phyloP scores from a whole-genome alignment of 805 yeast species.

The Grigorovia humatica region DNA sequence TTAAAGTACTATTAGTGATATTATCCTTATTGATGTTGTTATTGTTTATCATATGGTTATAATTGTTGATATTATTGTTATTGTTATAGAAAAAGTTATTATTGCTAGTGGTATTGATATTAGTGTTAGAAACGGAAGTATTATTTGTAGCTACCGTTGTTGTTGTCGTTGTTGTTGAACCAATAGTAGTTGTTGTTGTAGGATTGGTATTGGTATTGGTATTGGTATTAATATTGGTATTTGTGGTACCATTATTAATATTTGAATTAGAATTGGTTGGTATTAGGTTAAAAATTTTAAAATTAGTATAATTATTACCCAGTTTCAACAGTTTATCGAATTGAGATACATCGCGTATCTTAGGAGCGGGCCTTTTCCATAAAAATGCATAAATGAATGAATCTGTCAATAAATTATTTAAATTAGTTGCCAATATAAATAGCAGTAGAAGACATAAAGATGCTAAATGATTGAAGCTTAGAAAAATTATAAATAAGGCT shows the following conservation, averaged over 20 bases:
- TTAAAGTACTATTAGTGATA: no score
- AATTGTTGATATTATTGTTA: background rate
- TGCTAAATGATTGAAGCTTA: slow-evolving; percentile 24
- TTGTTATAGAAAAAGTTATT: no score
- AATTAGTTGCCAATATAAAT: slow-evolving; percentile 21
- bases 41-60: background rate
- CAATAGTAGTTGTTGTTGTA: background rate
- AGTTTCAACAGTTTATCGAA: background rate
- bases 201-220: background rate
- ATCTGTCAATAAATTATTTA: slow-evolving; percentile 20
- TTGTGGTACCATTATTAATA: background rate
- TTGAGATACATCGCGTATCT: slow-evolving; percentile 12
- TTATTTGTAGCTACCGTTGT: background rate
- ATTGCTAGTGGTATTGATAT: background rate
- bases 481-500: slow-evolving; percentile 24
- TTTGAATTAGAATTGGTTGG: background rate
- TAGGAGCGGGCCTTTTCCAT: slow-evolving; percentile 20
- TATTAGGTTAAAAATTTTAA: background rate
- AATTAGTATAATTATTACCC: background rate
- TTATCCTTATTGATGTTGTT: background rate
- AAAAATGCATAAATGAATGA: slow-evolving; percentile 21
- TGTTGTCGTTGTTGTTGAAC: background rate
- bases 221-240: background rate
- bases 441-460: slow-evolving; percentile 17
- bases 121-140: background rate